Conservation (phyloP, 345 rosid species). For the Geranium rotundifolium region DNA sequence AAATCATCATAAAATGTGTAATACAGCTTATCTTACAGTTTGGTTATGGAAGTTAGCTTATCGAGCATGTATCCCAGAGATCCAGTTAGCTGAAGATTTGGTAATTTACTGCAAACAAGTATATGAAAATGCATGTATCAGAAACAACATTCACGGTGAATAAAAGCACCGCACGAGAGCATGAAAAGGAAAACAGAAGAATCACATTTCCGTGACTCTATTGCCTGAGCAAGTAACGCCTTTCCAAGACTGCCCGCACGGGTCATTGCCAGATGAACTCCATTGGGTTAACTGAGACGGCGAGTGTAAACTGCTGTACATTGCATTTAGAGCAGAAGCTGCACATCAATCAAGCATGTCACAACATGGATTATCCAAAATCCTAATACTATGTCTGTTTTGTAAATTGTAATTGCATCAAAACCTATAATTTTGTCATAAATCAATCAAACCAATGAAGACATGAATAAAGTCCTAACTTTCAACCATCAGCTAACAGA, state of each 20-base stretch:
- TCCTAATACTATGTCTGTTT: too few species aligned
- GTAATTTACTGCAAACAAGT: slow-evolving; percentile 42
- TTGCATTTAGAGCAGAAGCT: slow-evolving; percentile 58
- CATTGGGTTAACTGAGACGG: slow-evolving; percentile 58
- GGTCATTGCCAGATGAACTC: slow-evolving; percentile 62
- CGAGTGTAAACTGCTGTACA: slow-evolving; percentile 49
- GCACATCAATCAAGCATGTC: slow-evolving; percentile 20
- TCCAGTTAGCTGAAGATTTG: slow-evolving; percentile 70
- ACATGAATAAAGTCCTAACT: too few species aligned
- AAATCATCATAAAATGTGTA: neutral
- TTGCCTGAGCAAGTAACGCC: slow-evolving; percentile 73
- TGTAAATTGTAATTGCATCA: neutral
- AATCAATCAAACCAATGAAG: too few species aligned
- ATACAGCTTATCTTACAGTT: slow-evolving; percentile 46
- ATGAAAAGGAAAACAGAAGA: slow-evolving; percentile 11
- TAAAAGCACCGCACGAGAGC: neutral
- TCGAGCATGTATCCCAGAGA: slow-evolving; percentile 43
- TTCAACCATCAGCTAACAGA: neutral
- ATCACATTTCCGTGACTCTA: slow-evolving; percentile 72
- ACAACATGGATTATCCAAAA: slow-evolving; percentile 3
- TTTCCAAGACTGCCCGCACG: slow-evolving; percentile 87
- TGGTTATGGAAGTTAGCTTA: slow-evolving; percentile 43
- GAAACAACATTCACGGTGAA: slow-evolving; percentile 3
- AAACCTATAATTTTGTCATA: too few species aligned
- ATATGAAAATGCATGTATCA: slow-evolving; percentile 5